A percentile compares a stretch with the other conserved stretches of the same genome.
phyloP scores from a whole-genome alignment of 768 basidiomycete species.

The Pleurotus citrinopileatus region DNA sequence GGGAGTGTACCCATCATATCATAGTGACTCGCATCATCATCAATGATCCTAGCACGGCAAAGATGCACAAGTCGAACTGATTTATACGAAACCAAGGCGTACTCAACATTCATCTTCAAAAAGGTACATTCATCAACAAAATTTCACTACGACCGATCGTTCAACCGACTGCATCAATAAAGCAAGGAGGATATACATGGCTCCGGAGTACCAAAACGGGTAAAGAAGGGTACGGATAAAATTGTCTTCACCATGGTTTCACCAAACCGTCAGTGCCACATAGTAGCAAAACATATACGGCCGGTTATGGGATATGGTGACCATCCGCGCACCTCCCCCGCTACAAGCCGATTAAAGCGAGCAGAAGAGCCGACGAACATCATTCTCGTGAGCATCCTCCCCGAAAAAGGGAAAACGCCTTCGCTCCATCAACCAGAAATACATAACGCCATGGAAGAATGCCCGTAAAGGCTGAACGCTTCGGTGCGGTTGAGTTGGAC shows the following conservation, averaged over 20 bases:
- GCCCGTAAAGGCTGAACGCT: conserved; percentile 46
- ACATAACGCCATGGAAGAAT: conserved; percentile 57
- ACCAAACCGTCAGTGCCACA: conserved; percentile 80
- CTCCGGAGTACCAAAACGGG: no score
- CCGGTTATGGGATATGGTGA: conserved; percentile 84
- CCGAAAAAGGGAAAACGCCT: conserved; percentile 41
- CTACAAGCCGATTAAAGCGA: conserved; percentile 33
- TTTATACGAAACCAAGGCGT: no score
- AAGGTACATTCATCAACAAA: no score
- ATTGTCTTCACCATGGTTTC: conserved; percentile 78
- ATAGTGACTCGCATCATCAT: no score
- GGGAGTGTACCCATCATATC: no score
- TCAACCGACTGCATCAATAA: no score
- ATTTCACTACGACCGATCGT: no score
- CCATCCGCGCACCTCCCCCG: conserved; percentile 35
- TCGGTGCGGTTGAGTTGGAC: conserved; percentile 66
- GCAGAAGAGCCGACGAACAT: conserved; percentile 34
- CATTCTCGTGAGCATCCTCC: conserved; percentile 35
- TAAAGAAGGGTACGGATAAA: no score
- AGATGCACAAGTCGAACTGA: no score
- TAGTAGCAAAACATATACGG: conserved; percentile 69
- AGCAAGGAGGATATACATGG: no score
- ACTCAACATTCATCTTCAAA: no score
- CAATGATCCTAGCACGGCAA: no score
- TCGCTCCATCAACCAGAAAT: conserved; percentile 77